These are phyloP conservation scores for Chlamydomonas sphaeroides DNA, from an alignment of 139 green algal species.

Conservation along the genomic window DNA sequence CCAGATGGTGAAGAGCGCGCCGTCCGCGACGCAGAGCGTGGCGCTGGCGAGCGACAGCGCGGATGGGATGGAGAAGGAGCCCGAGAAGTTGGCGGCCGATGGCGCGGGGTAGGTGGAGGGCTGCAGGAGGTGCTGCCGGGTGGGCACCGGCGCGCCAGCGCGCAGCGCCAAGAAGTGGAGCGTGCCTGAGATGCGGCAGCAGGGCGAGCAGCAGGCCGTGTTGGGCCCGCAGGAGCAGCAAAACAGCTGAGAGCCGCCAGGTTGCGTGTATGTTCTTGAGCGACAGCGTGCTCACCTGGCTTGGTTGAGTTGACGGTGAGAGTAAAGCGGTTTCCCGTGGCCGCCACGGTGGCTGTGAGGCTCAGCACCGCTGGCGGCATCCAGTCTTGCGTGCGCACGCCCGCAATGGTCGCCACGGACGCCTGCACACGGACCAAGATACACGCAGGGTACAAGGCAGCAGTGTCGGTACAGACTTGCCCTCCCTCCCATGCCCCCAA, in stretches of 20 bases:
- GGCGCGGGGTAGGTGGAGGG: not conserved
- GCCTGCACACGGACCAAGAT: too few species aligned
- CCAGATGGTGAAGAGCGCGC: conserved; percentile 46
- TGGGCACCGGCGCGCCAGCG: conserved; percentile 14
- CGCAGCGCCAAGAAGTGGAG: conserved; percentile 26
- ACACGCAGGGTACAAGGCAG: too few species aligned
- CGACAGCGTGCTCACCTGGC: too few species aligned
- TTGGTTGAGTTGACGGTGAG: conserved; percentile 36
- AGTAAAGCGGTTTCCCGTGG: conserved; percentile 33
- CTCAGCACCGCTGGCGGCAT: conserved; percentile 20
- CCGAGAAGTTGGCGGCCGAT: conserved; percentile 51
- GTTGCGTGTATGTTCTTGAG: too few species aligned
- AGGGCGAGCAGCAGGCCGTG: too few species aligned
- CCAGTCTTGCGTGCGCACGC: conserved; percentile 43
- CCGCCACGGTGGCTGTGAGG: conserved; percentile 21
- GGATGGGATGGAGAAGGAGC: not conserved
- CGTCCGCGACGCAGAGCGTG: conserved; percentile 48
- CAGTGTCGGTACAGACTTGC: too few species aligned
- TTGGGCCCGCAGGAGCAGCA: too few species aligned
- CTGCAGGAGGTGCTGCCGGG: conserved; percentile 27
- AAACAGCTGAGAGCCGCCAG: too few species aligned
- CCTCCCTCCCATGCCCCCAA: too few species aligned
- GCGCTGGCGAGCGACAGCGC: not conserved
- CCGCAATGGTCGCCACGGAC: conserved; percentile 29
- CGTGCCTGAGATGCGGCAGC: too few species aligned